Percentiles rank a stretch among this genome's conserved stretches.
Conservation (phyloP, 73 alveolate species). For the Tetrahymena borealis region DNA sequence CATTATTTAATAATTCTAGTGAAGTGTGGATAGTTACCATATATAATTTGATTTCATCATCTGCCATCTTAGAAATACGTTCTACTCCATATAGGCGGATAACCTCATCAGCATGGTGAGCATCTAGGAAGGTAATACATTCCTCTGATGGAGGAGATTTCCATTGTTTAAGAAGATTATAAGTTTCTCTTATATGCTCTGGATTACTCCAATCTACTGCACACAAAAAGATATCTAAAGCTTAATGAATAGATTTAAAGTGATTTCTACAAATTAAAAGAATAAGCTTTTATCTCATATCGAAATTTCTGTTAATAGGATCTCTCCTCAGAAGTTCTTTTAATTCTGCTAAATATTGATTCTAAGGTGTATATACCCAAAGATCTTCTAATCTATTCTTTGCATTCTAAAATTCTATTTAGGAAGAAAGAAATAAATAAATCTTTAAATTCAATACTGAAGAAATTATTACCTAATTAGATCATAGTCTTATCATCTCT, state of each 20-base stretch:
- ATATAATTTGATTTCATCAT: slow-evolving; percentile 83
- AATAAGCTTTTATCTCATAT: slow-evolving; percentile 27
- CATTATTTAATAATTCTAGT: neutral
- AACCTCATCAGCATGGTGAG: slow-evolving; percentile 72
- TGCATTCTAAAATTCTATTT: neutral
- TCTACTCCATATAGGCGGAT: slow-evolving; percentile 71
- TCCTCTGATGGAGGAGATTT: slow-evolving; percentile 74
- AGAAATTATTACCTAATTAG: neutral
- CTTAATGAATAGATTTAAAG: slow-evolving; percentile 35
- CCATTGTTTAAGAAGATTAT: slow-evolving; percentile 57
- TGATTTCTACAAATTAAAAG: slow-evolving; percentile 49
- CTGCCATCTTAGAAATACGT: slow-evolving; percentile 48
- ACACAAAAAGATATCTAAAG: slow-evolving; percentile 41
- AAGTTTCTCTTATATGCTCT: slow-evolving; percentile 43
- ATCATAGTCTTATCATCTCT: slow-evolving; percentile 34
- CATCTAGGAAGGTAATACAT: slow-evolving; percentile 68
- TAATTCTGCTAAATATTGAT: slow-evolving; percentile 43
- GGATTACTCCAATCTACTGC: slow-evolving; percentile 57
- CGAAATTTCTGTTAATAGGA: slow-evolving; percentile 25
- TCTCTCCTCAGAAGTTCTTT: slow-evolving; percentile 28
- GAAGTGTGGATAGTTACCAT: slow-evolving; percentile 21
- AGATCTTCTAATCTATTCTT: neutral
- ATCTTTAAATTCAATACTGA: neutral
- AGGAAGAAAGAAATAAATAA: neutral
- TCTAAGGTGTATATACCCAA: slow-evolving; percentile 29